phyloP scores from a whole-genome alignment of 768 basidiomycete genomes.

The Trametes villosa region DNA sequence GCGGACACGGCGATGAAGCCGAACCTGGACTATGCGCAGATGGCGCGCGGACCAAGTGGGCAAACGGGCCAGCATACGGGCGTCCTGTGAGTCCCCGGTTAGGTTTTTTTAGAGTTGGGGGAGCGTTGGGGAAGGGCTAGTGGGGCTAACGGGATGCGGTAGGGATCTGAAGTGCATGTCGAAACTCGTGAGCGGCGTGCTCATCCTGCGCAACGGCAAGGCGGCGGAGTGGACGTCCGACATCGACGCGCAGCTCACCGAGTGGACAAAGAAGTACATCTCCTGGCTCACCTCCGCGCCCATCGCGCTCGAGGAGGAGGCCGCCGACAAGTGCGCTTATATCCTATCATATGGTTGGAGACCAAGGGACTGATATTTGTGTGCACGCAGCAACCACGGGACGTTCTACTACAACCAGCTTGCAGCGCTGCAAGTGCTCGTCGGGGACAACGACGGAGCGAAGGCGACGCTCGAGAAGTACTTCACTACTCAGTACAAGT shows the following conservation, averaged over 20 bases:
- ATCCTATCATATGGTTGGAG: not conserved
- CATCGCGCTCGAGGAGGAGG: slow-evolving; percentile 51
- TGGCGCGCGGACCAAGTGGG: slow-evolving; percentile 30
- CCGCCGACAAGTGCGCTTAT: slow-evolving; percentile 53
- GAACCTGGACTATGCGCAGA: slow-evolving; percentile 52
- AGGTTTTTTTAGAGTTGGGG: too few relatives aligned
- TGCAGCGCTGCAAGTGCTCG: slow-evolving; percentile 57
- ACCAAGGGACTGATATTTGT: not conserved
- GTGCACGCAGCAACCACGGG: slow-evolving; percentile 60
- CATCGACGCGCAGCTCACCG: slow-evolving; percentile 50
- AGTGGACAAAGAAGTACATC: slow-evolving; percentile 58
- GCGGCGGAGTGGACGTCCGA: slow-evolving; percentile 59
- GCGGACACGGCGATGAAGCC: slow-evolving; percentile 63
- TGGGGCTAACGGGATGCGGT: not conserved
- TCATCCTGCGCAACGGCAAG: slow-evolving; percentile 54
- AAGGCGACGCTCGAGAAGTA: slow-evolving; percentile 49
- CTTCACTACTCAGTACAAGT: slow-evolving; percentile 52
- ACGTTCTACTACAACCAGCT: slow-evolving; percentile 67
- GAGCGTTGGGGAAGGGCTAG: not conserved
- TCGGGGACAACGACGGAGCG: slow-evolving; percentile 55
- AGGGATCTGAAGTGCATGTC: slow-evolving; percentile 52
- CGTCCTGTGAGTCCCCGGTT: slow-evolving; percentile 47
- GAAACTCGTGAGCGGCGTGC: slow-evolving; percentile 57
- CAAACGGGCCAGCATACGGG: slow-evolving; percentile 52
- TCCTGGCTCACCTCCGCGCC: slow-evolving; percentile 56